Base-by-base conservation (phyloP, 495 filamentous ascomycete genomes). In the Copromyces sp. region DNA sequence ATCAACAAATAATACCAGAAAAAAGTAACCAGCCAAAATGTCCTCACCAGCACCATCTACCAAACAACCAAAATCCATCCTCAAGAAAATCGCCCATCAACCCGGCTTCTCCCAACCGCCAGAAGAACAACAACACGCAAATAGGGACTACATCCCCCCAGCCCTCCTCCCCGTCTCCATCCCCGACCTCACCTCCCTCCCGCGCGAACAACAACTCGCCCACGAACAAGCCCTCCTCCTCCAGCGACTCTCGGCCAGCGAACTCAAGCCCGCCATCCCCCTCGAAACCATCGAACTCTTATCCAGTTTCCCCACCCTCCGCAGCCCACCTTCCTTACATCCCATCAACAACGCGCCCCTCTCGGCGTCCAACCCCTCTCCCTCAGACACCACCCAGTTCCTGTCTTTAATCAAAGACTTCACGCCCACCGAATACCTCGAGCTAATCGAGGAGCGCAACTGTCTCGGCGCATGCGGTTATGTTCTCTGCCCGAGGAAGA, bases 391-490 rank as follows among this genome's bases (percentile, higher is more conserved):
- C 8, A 72, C 75, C 53, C 73, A 75, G 73, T 83, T 98, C 81
- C 90, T 90, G 72, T 68, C 80, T 0, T 83, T 87, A 1, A 75
- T 98, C 24, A 74, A 81, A 0, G 84, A 86, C n/a, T 98, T 98
- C 82, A 90, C 92, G 73, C 93, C 94, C 2, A 80, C 84, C 20
- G 95, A 99, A 81, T 97, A 94, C 83, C 92, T 97, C 75, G 90
- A 90, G 73, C 80, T 98, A 17, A 89, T 97, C 74, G 87, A 90
- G 70, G 95, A 99, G 81, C 90, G 95, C 73, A 95, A 95, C 76
- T 90, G 91, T 75, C 87, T 91, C 65, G 85, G 86, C 14, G 83
- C 86, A 3, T 99, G 95, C 82, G 95, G 94, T 0, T 98, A 97
- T 80, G 81, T 87, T 0, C 85, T 98, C 12, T 98, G 95, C 80